Evolutionary conservation across 140 eudicot genomes (phyloP).

Genomic region (Bidens hawaiensis): DNA sequence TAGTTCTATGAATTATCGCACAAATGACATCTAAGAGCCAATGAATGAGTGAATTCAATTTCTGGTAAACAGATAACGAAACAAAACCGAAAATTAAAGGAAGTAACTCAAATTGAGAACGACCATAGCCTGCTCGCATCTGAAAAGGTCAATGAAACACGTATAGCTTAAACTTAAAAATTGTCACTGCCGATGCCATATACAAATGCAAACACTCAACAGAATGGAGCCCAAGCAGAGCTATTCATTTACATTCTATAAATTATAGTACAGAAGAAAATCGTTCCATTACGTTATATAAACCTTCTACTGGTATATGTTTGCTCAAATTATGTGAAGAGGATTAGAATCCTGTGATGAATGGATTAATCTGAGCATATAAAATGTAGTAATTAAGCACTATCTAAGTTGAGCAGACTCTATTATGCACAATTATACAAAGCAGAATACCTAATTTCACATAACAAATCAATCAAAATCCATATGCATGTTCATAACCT

Average conservation of each 20-base stretch:
- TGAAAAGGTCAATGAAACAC: too few species aligned
- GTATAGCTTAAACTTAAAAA: too few species aligned
- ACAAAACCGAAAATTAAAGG: not conserved
- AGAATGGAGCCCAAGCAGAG: too few species aligned
- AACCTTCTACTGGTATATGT: not conserved
- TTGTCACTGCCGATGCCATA: too few species aligned
- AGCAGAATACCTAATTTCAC: slow-evolving; percentile 10
- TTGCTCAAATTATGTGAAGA: not conserved
- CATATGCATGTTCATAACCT: too few species aligned
- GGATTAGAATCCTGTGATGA: not conserved
- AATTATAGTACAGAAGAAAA: not conserved
- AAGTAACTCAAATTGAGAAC: too few species aligned
- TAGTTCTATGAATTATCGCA: not conserved
- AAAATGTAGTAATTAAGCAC: not conserved
- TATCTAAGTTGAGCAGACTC: not conserved
- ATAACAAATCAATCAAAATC: too few species aligned
- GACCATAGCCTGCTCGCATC: too few species aligned
- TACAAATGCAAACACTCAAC: too few species aligned
- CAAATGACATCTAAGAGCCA: slow-evolving; percentile 6
- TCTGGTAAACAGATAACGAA: slow-evolving; percentile 5
- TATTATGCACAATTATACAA: not conserved
- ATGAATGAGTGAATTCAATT: not conserved
- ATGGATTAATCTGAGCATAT: not conserved
- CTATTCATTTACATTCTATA: too few species aligned
- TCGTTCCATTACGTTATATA: slow-evolving; percentile 2